Evolutionary conservation across 129 eudicot species (phyloP).

Genomic region (Helianthus annuus): DNA sequence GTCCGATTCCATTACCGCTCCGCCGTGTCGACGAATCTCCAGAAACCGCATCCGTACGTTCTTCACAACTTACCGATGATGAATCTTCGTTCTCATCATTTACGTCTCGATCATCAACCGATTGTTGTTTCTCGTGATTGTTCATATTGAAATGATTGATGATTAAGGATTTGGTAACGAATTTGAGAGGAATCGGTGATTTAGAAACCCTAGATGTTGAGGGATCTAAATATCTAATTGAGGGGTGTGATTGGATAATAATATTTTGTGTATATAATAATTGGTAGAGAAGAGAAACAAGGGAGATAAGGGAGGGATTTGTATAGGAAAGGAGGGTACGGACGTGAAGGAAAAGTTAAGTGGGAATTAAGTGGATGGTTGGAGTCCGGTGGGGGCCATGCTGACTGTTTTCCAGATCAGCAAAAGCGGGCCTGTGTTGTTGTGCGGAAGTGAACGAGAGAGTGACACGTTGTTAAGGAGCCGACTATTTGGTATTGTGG

Average conservation of each 20-base stretch:
- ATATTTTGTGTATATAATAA: neutral
- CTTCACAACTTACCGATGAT: neutral
- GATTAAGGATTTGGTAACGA: constrained; percentile 1
- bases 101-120: constrained; percentile 33
- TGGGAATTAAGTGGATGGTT: constrained; percentile 13
- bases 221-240: constrained; percentile 4
- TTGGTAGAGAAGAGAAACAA: constrained; percentile 23
- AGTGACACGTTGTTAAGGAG: constrained; percentile 31
- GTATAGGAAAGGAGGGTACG: constrained; percentile 22
- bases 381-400: constrained; percentile 40
- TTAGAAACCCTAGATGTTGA: constrained; percentile 8
- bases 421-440: constrained; percentile 29
- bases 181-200: neutral
- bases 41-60: constrained; percentile 1
- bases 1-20: constrained; percentile 32
- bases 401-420: constrained; percentile 20
- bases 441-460: constrained; percentile 2
- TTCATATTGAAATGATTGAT: constrained; percentile 31
- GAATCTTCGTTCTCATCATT: constrained; percentile 38
- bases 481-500: constrained; percentile 12
- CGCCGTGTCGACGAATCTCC: constrained; percentile 28
- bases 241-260: constrained; percentile 7
- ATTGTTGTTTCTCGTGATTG: constrained; percentile 42
- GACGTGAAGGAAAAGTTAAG: constrained; percentile 31
- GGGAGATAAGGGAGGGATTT: constrained; percentile 20